phyloP scores from a whole-genome alignment of 352 stramenopile genomes.

The Phytophthora ramorum region DNA sequence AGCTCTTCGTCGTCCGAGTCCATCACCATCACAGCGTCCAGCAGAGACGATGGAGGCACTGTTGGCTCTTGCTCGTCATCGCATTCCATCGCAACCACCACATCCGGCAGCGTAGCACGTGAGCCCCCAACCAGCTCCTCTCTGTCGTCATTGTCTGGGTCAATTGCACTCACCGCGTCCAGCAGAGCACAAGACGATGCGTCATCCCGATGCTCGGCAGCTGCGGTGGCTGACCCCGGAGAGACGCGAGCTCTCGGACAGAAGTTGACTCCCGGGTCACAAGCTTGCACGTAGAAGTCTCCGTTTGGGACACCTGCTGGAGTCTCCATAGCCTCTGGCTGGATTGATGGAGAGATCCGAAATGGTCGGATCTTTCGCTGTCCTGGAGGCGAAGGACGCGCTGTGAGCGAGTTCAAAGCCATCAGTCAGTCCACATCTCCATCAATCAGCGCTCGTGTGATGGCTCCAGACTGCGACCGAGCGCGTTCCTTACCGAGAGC shows the following conservation, averaged over 20 bases:
- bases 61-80: slow-evolving; percentile 2
- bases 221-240: neutral
- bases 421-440: slow-evolving; percentile 17
- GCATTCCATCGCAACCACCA: slow-evolving; percentile 11
- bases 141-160: neutral
- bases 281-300: slow-evolving; percentile 19
- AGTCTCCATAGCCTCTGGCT: neutral
- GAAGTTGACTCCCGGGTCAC: slow-evolving; percentile 2
- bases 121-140: neutral
- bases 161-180: slow-evolving; percentile 5
- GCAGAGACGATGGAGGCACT: neutral
- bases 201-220: neutral
- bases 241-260: slow-evolving; percentile 2
- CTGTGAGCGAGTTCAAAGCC: slow-evolving; percentile 3
- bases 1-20: slow-evolving; percentile 20
- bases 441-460: slow-evolving; percentile 10
- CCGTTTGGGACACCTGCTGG: neutral
- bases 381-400: slow-evolving; percentile 5
- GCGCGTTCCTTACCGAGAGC: too few relatives aligned
- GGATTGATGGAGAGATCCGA: slow-evolving; percentile 27
- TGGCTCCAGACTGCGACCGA: slow-evolving; percentile 13
- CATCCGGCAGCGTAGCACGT: slow-evolving; percentile 1
- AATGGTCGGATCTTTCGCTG: slow-evolving; percentile 18
- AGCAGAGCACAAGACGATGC: slow-evolving; percentile 8
- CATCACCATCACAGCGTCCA: neutral